Percentiles rank a stretch among this genome's conserved stretches.
Conservation (phyloP, 495 filamentous ascomycete genomes). For the Xylaria curta region DNA sequence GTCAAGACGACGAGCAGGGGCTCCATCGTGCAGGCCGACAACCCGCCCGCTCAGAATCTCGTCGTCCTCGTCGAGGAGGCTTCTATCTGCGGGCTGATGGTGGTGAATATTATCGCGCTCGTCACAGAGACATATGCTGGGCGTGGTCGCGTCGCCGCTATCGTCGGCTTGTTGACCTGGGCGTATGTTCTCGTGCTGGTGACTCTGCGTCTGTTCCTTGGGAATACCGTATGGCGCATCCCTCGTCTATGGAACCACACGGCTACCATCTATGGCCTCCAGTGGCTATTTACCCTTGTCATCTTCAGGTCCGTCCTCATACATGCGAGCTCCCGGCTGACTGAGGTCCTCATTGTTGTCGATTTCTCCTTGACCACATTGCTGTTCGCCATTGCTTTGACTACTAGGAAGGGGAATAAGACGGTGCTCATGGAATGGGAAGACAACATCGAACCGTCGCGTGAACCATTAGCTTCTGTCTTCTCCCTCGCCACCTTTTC, state of each 20-base stretch:
- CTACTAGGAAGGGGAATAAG: conserved; percentile 91
- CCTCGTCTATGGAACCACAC: conserved; percentile 93
- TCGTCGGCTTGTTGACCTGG: conserved; percentile 75
- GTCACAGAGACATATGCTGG: conserved; percentile 45
- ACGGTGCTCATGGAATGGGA: conserved; percentile 85
- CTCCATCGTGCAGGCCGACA: conserved; percentile 76
- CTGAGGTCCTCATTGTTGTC: conserved; percentile 65
- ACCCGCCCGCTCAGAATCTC: conserved; percentile 73
- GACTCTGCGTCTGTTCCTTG: conserved; percentile 73
- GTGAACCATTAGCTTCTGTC: conserved; percentile 83
- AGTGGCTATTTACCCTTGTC: conserved; percentile 78
- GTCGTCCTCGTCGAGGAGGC: conserved; percentile 75
- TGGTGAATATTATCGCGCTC: conserved; percentile 67
- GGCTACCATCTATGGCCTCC: conserved; percentile 78
- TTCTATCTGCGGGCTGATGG: conserved; percentile 73
- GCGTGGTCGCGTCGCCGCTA: conserved; percentile 58
- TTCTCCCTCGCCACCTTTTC: conserved; percentile 86
- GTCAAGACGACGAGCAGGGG: conserved; percentile 67
- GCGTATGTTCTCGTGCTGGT: conserved; percentile 80
- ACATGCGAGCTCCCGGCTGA: conserved; percentile 69
- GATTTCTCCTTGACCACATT: conserved; percentile 78
- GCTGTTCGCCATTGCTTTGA: conserved; percentile 74
- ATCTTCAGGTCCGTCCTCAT: conserved; percentile 86
- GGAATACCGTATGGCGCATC: conserved; percentile 68
- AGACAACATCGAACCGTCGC: conserved; percentile 81